phyloP scores from a whole-genome alignment of 345 rosid species.

The Arabidopsis arenosa region DNA sequence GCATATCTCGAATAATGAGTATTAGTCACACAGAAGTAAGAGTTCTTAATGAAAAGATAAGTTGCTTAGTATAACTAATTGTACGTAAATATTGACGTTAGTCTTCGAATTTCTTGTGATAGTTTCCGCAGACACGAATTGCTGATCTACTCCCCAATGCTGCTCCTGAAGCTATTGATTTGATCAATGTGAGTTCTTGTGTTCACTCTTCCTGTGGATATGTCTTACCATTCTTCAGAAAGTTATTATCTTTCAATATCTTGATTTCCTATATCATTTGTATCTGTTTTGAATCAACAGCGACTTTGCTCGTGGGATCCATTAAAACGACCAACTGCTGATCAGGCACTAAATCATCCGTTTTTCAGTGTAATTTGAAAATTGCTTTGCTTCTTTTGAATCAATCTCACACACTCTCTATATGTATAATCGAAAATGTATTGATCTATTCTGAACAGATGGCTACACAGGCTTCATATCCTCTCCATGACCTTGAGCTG shows the following conservation, averaged over 20 bases:
- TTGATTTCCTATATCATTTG: conserved; percentile 6
- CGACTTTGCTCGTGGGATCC: conserved; percentile 94
- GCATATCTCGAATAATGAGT: conserved; percentile 65
- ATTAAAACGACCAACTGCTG: conserved; percentile 86
- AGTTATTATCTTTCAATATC: background rate
- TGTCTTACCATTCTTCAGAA: conserved; percentile 1
- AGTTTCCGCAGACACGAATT: conserved; percentile 70
- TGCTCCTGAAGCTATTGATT: conserved; percentile 81
- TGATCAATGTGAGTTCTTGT: conserved; percentile 64
- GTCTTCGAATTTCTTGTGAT: conserved; percentile 24
- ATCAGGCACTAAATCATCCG: conserved; percentile 85
- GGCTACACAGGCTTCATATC: conserved; percentile 64
- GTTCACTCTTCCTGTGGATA: background rate
- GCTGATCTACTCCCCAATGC: conserved; percentile 77
- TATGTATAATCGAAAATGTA: conserved; percentile 22
- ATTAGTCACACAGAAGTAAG: conserved; percentile 68
- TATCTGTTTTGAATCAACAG: conserved; percentile 46
- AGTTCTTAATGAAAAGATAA: background rate
- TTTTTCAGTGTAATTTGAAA: conserved; percentile 72
- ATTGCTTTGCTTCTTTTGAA: conserved; percentile 3
- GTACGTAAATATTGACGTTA: conserved; percentile 5
- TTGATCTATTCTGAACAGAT: conserved; percentile 54
- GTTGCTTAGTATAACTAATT: background rate
- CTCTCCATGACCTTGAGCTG: conserved; percentile 74
- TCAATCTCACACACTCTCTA: conserved; percentile 12